A percentile compares a stretch with the other conserved stretches of the same genome.
These are phyloP conservation scores for Tylopilus rubrobrunneus DNA, from an alignment of 768 basidiomycete species.

Conservation along the genomic window DNA sequence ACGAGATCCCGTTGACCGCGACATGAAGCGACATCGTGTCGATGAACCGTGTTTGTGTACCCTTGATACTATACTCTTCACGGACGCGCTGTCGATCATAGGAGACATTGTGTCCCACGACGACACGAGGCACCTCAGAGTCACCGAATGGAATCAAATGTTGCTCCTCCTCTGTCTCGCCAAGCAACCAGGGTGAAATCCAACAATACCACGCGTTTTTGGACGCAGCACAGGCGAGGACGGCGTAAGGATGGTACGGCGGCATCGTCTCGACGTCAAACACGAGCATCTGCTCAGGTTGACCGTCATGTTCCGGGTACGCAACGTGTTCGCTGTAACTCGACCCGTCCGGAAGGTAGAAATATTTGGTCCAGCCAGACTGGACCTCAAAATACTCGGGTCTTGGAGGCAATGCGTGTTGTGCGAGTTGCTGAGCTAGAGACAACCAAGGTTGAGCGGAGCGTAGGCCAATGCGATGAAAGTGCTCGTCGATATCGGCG, in stretches of 20 bases:
- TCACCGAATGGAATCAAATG: constrained; percentile 78
- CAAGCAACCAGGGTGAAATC: constrained; percentile 91
- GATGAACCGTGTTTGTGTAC: constrained; percentile 74
- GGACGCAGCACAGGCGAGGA: constrained; percentile 88
- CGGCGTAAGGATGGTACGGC: constrained; percentile 70
- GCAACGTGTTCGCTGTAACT: constrained; percentile 71
- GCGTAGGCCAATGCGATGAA: constrained; percentile 68
- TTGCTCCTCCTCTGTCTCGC: constrained; percentile 47
- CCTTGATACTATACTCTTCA: constrained; percentile 76
- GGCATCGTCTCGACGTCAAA: constrained; percentile 97
- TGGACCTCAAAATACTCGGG: constrained; percentile 51
- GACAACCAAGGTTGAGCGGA: constrained; percentile 75
- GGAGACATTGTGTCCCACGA: constrained; percentile 94
- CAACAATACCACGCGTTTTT: constrained; percentile 90
- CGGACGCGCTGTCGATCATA: constrained; percentile 82
- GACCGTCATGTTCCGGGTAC: constrained; percentile 59
- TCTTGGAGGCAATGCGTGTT: constrained; percentile 53
- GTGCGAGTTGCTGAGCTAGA: constrained; percentile 58
- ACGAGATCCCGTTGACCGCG: constrained; percentile 90
- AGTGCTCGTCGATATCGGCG: constrained; percentile 79
- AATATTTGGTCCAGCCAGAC: constrained; percentile 90
- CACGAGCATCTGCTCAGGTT: constrained; percentile 67
- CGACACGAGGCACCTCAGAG: constrained; percentile 48
- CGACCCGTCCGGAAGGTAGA: constrained; percentile 66
- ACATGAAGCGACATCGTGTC: constrained; percentile 96